Evolutionary conservation across 2,329 filamentous ascomycete genomes (phyloP), one percentile per base, ranked within the genome.

Genomic region (Pleoardoris graminearum): DNA sequence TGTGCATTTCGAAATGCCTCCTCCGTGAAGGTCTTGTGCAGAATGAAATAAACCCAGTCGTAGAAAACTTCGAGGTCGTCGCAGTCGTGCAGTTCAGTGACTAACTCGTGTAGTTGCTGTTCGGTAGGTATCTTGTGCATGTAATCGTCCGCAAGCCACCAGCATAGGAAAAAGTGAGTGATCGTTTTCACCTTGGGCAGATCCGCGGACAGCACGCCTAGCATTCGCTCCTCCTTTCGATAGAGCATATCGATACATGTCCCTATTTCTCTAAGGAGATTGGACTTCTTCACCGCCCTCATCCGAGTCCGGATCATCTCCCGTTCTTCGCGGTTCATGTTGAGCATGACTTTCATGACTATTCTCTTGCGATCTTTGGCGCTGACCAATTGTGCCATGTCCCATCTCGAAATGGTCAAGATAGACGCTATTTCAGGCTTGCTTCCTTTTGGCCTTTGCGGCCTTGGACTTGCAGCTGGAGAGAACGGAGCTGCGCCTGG

Each of bases 281-380:
- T 48, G 0, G 42, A 17, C 45, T 61, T 65, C 8, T 53, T 58
- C 7, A 72, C 51, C 1, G 43, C 41, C 2, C 29, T 45, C 6
- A 72, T 38, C 10, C 68, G 60, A 1, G 39, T 54, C 6, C 66
- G 54, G 12, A 73, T 51, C 0, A 45, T 55, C 23, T 68, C 66
- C 7, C 59, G 55, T 6, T 67, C 58, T 8, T 47, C 25, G 2
- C 37, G n/a, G 8, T 19, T 46, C 53, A 76, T 63, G 10, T 73
- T 66, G 7, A 59, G 52, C 1, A 81, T 60, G 1, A 75, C 55
- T 46, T 78, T 77, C 43, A 79, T 74, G 19, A 81, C 56, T 1
- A 79, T 61, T 5, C 77, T 71, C 33, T 75, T 73, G 10, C 77
- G 68, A 54, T 82, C 78, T 7, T 55, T 37, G 2, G 67, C 63